These are phyloP conservation scores for Ascochyta viciae-villosae DNA, from an alignment of 2,329 filamentous ascomycete species.

Conservation along the genomic window DNA sequence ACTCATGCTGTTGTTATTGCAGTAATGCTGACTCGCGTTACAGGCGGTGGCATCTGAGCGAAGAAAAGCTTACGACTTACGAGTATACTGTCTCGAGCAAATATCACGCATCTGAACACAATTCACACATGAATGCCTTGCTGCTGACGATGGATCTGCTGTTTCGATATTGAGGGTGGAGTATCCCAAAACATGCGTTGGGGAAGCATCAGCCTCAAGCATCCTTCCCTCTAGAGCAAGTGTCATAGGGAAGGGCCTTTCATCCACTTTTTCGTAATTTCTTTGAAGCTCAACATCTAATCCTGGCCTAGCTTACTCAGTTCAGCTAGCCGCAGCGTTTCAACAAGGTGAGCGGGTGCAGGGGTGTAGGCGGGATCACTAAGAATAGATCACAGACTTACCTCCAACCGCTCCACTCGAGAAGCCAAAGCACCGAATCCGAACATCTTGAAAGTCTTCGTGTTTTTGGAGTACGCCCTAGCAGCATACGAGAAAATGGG, in stretches of 20 bases:
- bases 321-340: constrained; percentile 12
- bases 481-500: neutral
- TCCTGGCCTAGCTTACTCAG: constrained; percentile 4
- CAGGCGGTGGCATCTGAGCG: constrained; percentile 15
- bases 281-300: neutral
- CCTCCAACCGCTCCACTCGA: neutral
- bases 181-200: neutral
- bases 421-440: neutral
- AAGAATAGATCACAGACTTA: constrained; percentile 17
- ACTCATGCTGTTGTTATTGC: neutral
- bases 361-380: constrained; percentile 3
- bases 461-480: neutral
- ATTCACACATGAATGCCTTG: neutral
- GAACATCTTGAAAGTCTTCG: neutral
- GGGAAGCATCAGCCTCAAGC: neutral
- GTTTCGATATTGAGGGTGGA: neutral
- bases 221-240: neutral
- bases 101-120: neutral
- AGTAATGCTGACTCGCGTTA: neutral
- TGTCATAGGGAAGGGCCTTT: neutral
- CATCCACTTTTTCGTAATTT: neutral
- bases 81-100: neutral
- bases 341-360: constrained; percentile 2
- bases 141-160: neutral
- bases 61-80: neutral